Evolutionary conservation across 2,329 filamentous ascomycete genomes (phyloP), one percentile per base, ranked within the genome.

Genomic region (Apiospora sp.): DNA sequence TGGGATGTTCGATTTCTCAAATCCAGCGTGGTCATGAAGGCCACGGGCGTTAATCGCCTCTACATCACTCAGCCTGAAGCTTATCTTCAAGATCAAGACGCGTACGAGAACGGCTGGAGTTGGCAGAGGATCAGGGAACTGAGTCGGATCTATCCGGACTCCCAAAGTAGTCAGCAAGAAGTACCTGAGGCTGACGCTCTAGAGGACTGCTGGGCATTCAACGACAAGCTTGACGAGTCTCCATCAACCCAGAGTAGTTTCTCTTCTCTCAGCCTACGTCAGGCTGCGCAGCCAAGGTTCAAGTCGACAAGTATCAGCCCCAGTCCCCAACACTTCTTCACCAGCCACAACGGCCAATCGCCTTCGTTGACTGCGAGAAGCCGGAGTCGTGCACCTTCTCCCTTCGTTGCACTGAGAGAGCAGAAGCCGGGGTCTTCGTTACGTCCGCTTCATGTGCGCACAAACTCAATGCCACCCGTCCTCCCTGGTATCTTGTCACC

Each of bases 31-130:
- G 88, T 93, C 77, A 95, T 95, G 93, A 90, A 92, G 77, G 87
- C 90, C 43, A 87, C 89, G 13, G 87, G 88, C 34, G 81, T 85
- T 74, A 90, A 91, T 74, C 88, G 93, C 12, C 87, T 96, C 16
- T 96, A 93, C 81, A 87, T 95, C 72, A 96, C 93, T 0, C 92
- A 94, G 73, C 89, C 91, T 4, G 91, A 93, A 75, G 92, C 92
- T 1, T 96, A 96, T 75, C 83, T 93, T 2, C 93, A 96, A 78
- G 88, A 91, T 74, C 80, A 83, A 19, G 82, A 86, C 44, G 85
- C 87, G 6, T 87, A 88, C 49, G 85, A 87, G 61, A 79, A 84
- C 13, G 86, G 86, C 6, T 95, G 92, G 92, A 91, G 89, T 1
- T 96, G 93, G 93, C 90, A 91, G 76, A 87, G 87, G 67, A 81